Evolutionary conservation across 2,329 filamentous ascomycete genomes (phyloP).

Genomic region (Aspergillus piperis): DNA sequence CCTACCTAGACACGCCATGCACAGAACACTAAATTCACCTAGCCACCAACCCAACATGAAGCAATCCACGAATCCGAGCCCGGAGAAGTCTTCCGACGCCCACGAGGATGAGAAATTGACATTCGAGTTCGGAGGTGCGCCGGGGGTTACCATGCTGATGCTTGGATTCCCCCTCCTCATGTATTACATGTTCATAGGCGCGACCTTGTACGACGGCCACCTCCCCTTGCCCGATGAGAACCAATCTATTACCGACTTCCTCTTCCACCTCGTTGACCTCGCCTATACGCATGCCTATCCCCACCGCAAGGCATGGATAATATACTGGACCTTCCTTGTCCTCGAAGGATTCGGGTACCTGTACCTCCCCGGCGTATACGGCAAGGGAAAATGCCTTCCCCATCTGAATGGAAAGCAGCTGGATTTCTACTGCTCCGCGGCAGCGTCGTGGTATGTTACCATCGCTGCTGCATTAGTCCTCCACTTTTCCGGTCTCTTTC

Average conservation of each 20-base stretch:
- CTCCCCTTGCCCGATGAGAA: constrained; percentile 67
- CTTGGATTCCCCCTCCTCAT: constrained; percentile 84
- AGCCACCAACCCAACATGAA: neutral
- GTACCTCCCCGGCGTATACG: constrained; percentile 79
- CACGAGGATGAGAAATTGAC: neutral
- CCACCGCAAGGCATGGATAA: constrained; percentile 75
- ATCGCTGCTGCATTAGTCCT: constrained; percentile 67
- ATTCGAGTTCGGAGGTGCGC: constrained; percentile 81
- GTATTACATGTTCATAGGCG: constrained; percentile 99
- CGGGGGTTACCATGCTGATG: constrained; percentile 79
- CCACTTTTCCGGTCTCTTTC: constrained; percentile 81
- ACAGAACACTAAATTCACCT: neutral
- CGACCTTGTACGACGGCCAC: constrained; percentile 84
- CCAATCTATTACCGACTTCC: constrained; percentile 70
- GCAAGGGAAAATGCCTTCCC: constrained; percentile 81
- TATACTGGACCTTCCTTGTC: constrained; percentile 92
- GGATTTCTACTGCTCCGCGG: constrained; percentile 88
- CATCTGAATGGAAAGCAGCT: constrained; percentile 81
- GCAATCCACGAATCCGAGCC: neutral
- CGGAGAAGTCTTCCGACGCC: neutral
- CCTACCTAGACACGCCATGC: neutral
- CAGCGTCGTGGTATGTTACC: constrained; percentile 81
- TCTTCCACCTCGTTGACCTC: constrained; percentile 66
- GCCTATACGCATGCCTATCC: constrained; percentile 84
- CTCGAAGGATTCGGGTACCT: constrained; percentile 82